Evolutionary conservation across 2,329 filamentous ascomycete genomes (phyloP).

Genomic region (Paraphoma chrysanthemicola): DNA sequence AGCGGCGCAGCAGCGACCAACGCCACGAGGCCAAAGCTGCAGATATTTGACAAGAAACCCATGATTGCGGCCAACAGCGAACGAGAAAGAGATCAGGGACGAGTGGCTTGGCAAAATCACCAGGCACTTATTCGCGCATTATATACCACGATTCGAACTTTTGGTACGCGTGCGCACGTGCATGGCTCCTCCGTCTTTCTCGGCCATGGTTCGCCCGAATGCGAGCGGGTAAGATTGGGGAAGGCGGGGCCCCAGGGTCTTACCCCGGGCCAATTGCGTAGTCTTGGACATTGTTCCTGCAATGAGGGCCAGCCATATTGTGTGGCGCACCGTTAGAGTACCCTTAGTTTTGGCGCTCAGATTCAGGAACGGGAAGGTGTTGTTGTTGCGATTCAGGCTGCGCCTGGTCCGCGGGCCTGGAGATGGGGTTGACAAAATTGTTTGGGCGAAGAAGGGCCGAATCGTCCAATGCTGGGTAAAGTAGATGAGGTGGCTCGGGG

Average conservation of each 20-base stretch:
- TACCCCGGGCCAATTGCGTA: constrained; percentile 10
- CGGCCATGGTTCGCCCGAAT: constrained; percentile 26
- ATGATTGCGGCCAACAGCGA: too few species aligned
- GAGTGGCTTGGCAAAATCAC: neutral
- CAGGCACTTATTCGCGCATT: too few species aligned
- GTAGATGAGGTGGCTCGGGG: neutral
- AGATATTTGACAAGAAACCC: constrained; percentile 18
- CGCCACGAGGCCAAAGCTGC: constrained; percentile 13
- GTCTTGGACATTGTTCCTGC: constrained; percentile 28
- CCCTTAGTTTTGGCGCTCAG: neutral
- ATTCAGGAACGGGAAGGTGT: constrained; percentile 23
- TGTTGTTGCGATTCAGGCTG: constrained; percentile 3
- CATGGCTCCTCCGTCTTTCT: constrained; percentile 7
- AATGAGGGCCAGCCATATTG: constrained; percentile 16
- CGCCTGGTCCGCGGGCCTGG: neutral
- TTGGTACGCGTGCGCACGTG: neutral
- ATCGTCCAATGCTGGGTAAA: neutral
- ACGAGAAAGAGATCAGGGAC: neutral
- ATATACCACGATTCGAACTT: too few species aligned
- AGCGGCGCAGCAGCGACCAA: constrained; percentile 26
- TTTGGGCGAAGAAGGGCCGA: constrained; percentile 12
- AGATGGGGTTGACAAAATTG: neutral
- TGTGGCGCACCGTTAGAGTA: constrained; percentile 11
- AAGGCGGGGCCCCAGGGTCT: constrained; percentile 9
- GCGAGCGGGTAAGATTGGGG: constrained; percentile 14